These are phyloP conservation scores for Gremmenia infestans DNA, from an alignment of 2,329 filamentous ascomycete species.

Conservation along the genomic window DNA sequence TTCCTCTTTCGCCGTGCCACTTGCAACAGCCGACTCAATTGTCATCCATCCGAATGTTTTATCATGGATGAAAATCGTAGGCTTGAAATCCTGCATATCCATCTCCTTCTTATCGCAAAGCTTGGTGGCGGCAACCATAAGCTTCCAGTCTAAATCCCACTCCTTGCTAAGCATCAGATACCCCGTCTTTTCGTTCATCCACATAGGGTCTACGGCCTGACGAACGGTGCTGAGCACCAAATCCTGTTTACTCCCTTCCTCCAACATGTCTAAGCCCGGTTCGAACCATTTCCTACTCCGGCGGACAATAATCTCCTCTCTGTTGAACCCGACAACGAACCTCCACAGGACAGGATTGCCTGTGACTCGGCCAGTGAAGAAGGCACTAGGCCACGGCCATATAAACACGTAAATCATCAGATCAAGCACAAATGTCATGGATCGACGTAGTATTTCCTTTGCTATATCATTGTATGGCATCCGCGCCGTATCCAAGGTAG, in stretches of 20 bases:
- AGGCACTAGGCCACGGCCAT: slow-evolving; percentile 69
- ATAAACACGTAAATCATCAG: slow-evolving; percentile 63
- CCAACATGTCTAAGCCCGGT: slow-evolving; percentile 36
- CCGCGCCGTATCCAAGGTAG: slow-evolving; percentile 55
- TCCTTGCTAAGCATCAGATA: slow-evolving; percentile 79
- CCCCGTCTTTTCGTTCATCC: slow-evolving; percentile 73
- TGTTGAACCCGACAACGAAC: slow-evolving; percentile 67
- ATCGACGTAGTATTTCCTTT: slow-evolving; percentile 46
- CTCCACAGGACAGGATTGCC: slow-evolving; percentile 70
- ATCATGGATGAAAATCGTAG: slow-evolving; percentile 64
- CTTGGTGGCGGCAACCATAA: slow-evolving; percentile 69
- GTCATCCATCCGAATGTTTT: slow-evolving; percentile 67
- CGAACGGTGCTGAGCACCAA: slow-evolving; percentile 58
- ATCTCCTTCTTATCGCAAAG: slow-evolving; percentile 61
- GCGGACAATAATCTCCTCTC: slow-evolving; percentile 75
- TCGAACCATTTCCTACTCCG: slow-evolving; percentile 69
- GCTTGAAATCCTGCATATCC: slow-evolving; percentile 62
- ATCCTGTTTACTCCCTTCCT: slow-evolving; percentile 45
- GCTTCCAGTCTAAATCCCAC: slow-evolving; percentile 83
- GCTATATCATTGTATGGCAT: slow-evolving; percentile 53
- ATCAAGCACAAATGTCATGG: slow-evolving; percentile 66
- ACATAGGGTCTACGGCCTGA: slow-evolving; percentile 62
- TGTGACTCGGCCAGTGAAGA: slow-evolving; percentile 55
- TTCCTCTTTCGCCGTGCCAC: slow-evolving; percentile 49
- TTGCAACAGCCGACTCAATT: slow-evolving; percentile 53